Conservation (phyloP, 306 rosid species). For the Cucurbita maxima region DNA sequence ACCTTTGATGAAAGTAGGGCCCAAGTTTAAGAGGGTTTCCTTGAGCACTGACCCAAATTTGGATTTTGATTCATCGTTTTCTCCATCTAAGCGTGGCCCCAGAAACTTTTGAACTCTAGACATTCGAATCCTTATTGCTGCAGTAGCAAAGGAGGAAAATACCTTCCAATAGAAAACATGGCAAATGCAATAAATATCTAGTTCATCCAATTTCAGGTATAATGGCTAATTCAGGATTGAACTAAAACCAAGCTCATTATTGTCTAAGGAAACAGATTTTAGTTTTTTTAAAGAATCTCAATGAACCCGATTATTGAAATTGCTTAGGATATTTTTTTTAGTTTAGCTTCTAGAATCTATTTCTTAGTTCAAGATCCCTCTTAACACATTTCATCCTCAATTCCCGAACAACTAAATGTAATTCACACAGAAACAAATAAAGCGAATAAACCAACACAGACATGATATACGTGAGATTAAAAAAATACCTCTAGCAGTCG, state of each 20-base stretch:
- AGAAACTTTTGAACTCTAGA: conserved; percentile 36
- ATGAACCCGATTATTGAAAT: too few relatives aligned
- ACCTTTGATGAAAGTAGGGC: conserved; percentile 98
- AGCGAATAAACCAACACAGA: not conserved
- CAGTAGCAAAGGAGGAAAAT: conserved; percentile 60
- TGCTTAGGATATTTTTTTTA: too few relatives aligned
- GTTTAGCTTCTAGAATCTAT: too few relatives aligned
- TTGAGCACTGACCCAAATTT: conserved; percentile 63
- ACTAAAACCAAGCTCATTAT: not conserved
- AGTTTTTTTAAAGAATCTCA: too few relatives aligned
- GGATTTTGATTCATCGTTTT: conserved; percentile 40
- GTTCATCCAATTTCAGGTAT: not conserved
- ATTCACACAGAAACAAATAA: not conserved
- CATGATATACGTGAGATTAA: not conserved
- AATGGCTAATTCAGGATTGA: not conserved
- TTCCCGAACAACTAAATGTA: not conserved
- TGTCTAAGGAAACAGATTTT: too few relatives aligned
- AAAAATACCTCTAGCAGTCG: conserved; percentile 67
- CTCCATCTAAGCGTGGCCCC: conserved; percentile 22
- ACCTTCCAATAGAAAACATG: conserved; percentile 40
- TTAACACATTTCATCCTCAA: not conserved
- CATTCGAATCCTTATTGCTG: conserved; percentile 55
- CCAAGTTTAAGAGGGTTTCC: conserved; percentile 75
- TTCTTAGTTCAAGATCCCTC: too few relatives aligned
- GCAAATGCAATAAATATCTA: conserved; percentile 15